Conservation (phyloP, 345 rosid species). For the Citrus sp. region DNA sequence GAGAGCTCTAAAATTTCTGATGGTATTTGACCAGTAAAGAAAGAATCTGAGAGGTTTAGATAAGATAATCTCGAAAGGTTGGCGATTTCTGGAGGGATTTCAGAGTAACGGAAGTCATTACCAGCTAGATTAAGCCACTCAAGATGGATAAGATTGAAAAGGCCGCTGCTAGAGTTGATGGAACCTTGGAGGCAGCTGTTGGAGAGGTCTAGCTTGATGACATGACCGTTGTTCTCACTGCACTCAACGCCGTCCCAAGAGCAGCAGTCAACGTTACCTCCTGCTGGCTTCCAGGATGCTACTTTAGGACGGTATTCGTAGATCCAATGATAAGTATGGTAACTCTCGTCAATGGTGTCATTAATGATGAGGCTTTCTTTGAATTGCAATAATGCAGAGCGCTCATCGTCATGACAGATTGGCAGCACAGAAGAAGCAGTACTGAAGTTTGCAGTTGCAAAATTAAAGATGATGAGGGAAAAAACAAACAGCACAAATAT, state of each 20-base stretch:
- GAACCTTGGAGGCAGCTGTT: not conserved
- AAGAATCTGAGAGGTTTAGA: not conserved
- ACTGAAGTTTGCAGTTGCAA: no score
- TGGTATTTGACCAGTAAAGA: not conserved
- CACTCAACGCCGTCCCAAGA: not conserved
- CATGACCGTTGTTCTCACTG: not conserved
- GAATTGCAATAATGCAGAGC: not conserved
- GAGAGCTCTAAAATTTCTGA: not conserved
- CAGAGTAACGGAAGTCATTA: not conserved
- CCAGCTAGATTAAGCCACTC: not conserved
- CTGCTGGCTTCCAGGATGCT: not conserved
- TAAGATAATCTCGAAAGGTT: not conserved
- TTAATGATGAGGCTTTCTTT: not conserved
- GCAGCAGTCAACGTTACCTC: not conserved
- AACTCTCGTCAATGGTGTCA: no score
- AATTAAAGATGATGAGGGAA: no score
- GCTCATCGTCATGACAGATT: no score
- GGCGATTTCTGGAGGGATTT: not conserved
- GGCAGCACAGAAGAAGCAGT: no score
- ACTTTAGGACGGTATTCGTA: not conserved
- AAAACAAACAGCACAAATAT: no score
- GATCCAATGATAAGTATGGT: no score
- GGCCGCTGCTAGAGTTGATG: slow-evolving; percentile 1
- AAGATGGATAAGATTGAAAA: slow-evolving; percentile 5
- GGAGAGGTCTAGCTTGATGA: not conserved